Conservation (phyloP, 208 protist species). For the Crithidia sp. region DNA sequence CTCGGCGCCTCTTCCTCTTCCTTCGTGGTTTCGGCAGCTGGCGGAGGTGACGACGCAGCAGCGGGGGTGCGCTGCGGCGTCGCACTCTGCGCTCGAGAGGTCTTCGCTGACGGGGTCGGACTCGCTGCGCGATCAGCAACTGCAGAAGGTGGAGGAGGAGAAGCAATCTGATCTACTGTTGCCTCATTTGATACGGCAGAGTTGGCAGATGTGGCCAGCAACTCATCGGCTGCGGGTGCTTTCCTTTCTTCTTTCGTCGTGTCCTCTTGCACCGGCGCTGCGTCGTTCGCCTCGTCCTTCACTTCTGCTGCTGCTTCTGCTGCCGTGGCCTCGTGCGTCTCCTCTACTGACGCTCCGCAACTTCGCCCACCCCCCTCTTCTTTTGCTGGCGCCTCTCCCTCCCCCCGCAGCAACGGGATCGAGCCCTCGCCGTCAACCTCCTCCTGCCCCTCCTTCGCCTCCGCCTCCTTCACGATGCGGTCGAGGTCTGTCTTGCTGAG, state of each 20-base stretch:
- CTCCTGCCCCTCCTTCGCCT: conserved; percentile 8
- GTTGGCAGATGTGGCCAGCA: too few species aligned
- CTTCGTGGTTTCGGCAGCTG: background rate
- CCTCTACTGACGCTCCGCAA: too few species aligned
- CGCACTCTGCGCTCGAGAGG: background rate
- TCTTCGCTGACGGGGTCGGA: conserved; percentile 2
- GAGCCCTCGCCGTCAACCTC: too few species aligned
- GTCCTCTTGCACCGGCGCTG: too few species aligned
- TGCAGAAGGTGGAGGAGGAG: background rate
- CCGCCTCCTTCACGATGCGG: conserved; percentile 38
- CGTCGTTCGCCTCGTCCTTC: too few species aligned
- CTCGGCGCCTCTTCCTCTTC: background rate
- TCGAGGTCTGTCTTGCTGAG: conserved; percentile 45
- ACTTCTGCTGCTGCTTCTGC: too few species aligned
- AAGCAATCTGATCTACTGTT: too few species aligned
- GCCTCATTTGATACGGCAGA: too few species aligned
- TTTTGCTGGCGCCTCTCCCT: background rate
- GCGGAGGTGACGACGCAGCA: background rate
- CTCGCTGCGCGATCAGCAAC: background rate
- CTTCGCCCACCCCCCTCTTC: background rate
- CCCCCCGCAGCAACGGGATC: background rate
- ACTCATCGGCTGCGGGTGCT: too few species aligned
- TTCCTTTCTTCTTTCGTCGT: too few species aligned
- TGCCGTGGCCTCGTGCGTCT: too few species aligned
- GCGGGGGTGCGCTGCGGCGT: background rate